Conservation (phyloP, 345 rosid genomes). For the Aquilaria sinensis region DNA sequence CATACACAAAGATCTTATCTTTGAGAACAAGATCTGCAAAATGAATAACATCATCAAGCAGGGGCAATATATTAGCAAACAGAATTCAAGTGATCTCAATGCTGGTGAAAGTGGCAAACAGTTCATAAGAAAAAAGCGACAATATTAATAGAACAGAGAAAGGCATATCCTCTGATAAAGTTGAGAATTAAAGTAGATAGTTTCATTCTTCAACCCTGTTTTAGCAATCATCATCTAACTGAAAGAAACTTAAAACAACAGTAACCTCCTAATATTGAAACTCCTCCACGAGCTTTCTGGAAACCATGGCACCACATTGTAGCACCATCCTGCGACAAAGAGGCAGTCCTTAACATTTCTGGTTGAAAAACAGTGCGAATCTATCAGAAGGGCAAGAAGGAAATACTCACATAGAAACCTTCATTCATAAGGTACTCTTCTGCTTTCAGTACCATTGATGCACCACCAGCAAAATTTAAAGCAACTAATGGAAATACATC, state of each 20-base stretch:
- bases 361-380: constrained; percentile 1
- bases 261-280: constrained; percentile 84
- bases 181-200: neutral
- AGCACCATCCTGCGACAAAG: constrained; percentile 55
- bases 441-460: constrained; percentile 74
- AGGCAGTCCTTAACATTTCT: constrained; percentile 7
- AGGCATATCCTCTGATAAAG: too few relatives aligned
- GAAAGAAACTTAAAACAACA: too few relatives aligned
- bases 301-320: constrained; percentile 93
- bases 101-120: neutral
- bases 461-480: constrained; percentile 84
- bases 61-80: neutral
- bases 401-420: constrained; percentile 60
- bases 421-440: constrained; percentile 76
- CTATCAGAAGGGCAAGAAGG: constrained; percentile 1
- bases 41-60: constrained; percentile 7
- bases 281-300: constrained; percentile 45
- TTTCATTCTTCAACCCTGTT: neutral
- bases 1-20: constrained; percentile 92
- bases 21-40: constrained; percentile 86
- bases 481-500: constrained; percentile 70
- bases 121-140: neutral
- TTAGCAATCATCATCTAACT: constrained; percentile 8
- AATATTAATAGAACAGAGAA: neutral
- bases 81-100: neutral